A percentile compares a stretch with the other conserved stretches of the same genome.
These are phyloP conservation scores for Firmiana major DNA, from an alignment of 345 rosid genomes.

Conservation along the genomic window DNA sequence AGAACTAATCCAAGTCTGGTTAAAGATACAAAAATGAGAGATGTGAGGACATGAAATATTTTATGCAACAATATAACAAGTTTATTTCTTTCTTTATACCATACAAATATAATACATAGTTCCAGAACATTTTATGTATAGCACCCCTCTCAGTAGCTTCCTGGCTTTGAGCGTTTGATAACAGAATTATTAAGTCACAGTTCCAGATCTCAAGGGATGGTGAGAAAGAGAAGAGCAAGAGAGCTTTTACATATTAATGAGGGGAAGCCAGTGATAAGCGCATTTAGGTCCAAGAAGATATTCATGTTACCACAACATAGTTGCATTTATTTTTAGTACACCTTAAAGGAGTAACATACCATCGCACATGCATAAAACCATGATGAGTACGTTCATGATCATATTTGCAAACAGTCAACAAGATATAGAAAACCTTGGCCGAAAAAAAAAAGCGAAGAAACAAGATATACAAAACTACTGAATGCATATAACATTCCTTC, in stretches of 20 bases:
- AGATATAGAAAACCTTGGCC: not conserved
- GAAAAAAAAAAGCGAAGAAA: too few species aligned
- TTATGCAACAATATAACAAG: not conserved
- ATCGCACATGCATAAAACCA: not conserved
- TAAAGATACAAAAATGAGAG: not conserved
- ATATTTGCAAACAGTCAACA: not conserved
- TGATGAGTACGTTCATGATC: not conserved
- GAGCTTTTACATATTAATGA: not conserved
- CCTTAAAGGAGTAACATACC: too few species aligned
- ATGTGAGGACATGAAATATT: constrained; percentile 1
- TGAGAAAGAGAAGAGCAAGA: not conserved
- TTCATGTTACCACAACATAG: not conserved
- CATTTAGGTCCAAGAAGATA: not conserved
- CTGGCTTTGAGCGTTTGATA: not conserved
- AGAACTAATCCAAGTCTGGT: constrained; percentile 4
- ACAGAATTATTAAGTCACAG: not conserved
- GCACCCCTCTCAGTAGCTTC: not conserved
- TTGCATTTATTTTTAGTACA: not conserved
- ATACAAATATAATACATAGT: not conserved
- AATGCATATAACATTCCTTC: not conserved
- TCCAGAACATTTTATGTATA: not conserved
- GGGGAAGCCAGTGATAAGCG: not conserved
- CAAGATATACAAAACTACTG: not conserved
- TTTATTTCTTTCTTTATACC: not conserved
- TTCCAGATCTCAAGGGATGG: not conserved